Base-by-base conservation (phyloP, 2,329 filamentous ascomycete species). In the Trichophyton benhamiae region DNA sequence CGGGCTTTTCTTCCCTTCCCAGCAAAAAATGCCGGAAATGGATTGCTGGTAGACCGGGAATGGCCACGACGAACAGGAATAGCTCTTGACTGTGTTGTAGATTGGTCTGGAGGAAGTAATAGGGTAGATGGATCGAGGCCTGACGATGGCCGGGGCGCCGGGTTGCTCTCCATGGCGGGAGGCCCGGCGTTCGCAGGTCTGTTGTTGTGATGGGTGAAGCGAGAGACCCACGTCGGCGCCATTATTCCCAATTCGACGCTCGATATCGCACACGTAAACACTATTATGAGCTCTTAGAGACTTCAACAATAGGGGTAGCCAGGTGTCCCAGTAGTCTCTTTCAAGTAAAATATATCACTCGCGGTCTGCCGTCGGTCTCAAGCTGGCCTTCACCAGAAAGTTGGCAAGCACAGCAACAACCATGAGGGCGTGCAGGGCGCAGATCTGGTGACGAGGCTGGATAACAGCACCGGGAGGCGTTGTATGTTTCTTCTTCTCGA, bases 21-120 rank as follows among this genome's bases (percentile, higher is more conserved):
- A 36, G 82, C 79, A 69, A 91, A 89, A 36, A 91, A 74, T 17
- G 84, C 85, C 6, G 88, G 86, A 65, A 92, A 87, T 9, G 89
- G 88, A 68, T 92, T 86, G 78, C 89, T 94, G 77, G 87, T 83
- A 61, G 89, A 91, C 60, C 88, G 84, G 30, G 76, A 75, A 72
- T 86, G 83, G 15, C 69, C 68, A 49, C 70, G 70, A 22, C 66
- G 55, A 27, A 57, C 30, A 33, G 60, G 57, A 11, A 46, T 41
- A 36, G 52, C n/a, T 4, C 20, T 15, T 20, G 27, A n/a, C 27
- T 55, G 52, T n/a, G 30, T 17, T 27, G 27, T 55, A 25, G 52
- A 33, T 30, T 33, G 52, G 27, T 17, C 27, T 25, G 52, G 52
- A 17, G 30, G 30, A n/a, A 36, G 13, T 36, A 55, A 55, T 36